Evolutionary conservation across 108 stramenopile species (phyloP), one percentile per base, ranked within the genome.

Genomic region (Nitzschia palea): DNA sequence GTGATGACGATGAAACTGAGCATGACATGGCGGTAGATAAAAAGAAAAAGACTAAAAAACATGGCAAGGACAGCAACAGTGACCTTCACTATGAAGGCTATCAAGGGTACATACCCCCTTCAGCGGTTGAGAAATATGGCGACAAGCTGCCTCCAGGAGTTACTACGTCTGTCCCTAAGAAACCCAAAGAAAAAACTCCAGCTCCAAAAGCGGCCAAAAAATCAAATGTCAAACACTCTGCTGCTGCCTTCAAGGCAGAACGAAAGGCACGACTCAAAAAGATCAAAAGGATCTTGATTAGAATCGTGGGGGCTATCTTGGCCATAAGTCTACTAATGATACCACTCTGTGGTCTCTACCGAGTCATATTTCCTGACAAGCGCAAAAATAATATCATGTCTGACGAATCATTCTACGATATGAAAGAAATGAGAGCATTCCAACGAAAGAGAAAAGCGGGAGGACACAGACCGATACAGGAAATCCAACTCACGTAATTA

Each of bases 61-160:
- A 47, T 18, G 33, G 40, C 3, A 55, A 48, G 48, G 58, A 60
- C 32, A 55, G 42, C 18, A 29, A 31, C 20, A 48, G 44, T 29
- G 25, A 64, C n/a, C 58, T 57, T 1, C 73, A 53, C 14, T 53
- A 55, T 8, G 65, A 48, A 4, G 71, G 63, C 30, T 74, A 67
- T 29, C 23, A 60, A 10, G 73, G 73, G 22, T 74, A 74, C 34
- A n/a, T 67, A 37, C 73, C 73, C 0, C 62, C 62, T 31, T 27
- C 53, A 1, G 62, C 59, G 23, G 43, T 60, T 1, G 37, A 60
- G 8, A n/a, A 57, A 44, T 54, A 66, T 28, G 25, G 23, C 31
- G 53, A 58, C 25, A 55, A 42, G 25, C n/a, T 65, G 2, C 57
- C 73, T 12, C 23, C 27, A n/a, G 53, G 35, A 28, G 43, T 57